phyloP scores from a whole-genome alignment of 768 basidiomycete species.

The Podaxis sp. region DNA sequence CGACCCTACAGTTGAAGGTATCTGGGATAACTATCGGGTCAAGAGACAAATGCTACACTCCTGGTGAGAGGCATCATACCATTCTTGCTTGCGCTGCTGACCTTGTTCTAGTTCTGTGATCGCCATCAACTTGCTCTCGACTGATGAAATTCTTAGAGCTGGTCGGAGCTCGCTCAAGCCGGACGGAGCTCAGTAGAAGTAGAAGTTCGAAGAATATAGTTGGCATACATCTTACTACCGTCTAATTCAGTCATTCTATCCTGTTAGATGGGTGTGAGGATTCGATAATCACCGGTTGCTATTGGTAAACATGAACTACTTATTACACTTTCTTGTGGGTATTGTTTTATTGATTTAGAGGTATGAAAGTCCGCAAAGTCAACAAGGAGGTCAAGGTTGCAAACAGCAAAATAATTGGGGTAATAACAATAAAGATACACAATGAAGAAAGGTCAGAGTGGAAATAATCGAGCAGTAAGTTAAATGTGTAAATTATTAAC shows the following conservation, averaged over 20 bases:
- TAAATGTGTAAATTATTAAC: conserved; percentile 4
- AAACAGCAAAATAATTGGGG: conserved; percentile 13
- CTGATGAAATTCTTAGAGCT: conserved; percentile 92
- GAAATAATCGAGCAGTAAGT: conserved; percentile 11
- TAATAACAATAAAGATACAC: conserved; percentile 22
- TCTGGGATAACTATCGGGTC: conserved; percentile 99
- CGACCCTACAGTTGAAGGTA: conserved; percentile 92
- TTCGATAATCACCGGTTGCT: background rate
- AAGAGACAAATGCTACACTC: conserved; percentile 99
- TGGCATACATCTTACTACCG: background rate
- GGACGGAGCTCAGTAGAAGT: conserved; percentile 55
- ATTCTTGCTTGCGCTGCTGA: conserved; percentile 20
- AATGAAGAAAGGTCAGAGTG: background rate
- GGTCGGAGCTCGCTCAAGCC: conserved; percentile 87
- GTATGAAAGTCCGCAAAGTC: background rate
- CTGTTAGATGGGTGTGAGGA: background rate
- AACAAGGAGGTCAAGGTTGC: background rate
- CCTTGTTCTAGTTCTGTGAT: conserved; percentile 73
- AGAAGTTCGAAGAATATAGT: conserved; percentile 1
- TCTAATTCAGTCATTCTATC: background rate
- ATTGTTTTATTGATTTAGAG: conserved; percentile 2
- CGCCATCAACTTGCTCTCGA: conserved; percentile 91
- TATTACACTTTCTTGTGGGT: conserved; percentile 14
- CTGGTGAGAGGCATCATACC: conserved; percentile 54
- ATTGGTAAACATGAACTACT: conserved; percentile 10